Conservation (phyloP, 108 stramenopile genomes). For the Mediolabrus comicus region DNA sequence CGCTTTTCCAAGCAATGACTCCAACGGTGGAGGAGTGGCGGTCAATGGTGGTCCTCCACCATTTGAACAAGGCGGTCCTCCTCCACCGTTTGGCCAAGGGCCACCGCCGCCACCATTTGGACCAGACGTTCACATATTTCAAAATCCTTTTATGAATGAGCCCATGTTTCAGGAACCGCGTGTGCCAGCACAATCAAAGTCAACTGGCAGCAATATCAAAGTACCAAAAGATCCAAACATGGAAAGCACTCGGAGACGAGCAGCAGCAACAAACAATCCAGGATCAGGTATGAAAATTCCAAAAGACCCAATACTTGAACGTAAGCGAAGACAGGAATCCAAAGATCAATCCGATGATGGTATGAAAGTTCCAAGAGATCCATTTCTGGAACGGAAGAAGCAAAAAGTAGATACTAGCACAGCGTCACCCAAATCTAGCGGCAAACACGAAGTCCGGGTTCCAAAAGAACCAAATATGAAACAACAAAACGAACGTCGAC, state of each 20-base stretch:
- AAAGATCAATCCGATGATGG: background rate
- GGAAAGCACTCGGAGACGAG: background rate
- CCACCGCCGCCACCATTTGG: background rate
- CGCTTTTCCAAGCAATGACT: background rate
- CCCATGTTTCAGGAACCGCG: background rate
- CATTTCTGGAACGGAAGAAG: background rate
- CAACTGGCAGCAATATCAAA: background rate
- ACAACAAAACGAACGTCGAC: background rate
- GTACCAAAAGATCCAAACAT: background rate
- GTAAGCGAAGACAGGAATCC: background rate
- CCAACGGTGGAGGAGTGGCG: background rate
- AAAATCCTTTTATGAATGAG: conserved; percentile 1
- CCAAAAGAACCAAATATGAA: background rate
- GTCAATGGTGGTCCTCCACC: background rate
- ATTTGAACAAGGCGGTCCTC: background rate
- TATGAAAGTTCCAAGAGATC: background rate
- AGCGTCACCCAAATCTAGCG: background rate
- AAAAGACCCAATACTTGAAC: background rate
- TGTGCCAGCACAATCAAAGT: background rate
- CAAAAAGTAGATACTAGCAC: background rate
- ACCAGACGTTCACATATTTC: background rate
- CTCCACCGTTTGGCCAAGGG: background rate
- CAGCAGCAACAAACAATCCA: background rate
- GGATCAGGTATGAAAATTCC: background rate
- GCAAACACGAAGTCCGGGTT: background rate